These are phyloP conservation scores for Phyllosticta citriasiana DNA, from an alignment of 2,329 filamentous ascomycete species.

Conservation along the genomic window DNA sequence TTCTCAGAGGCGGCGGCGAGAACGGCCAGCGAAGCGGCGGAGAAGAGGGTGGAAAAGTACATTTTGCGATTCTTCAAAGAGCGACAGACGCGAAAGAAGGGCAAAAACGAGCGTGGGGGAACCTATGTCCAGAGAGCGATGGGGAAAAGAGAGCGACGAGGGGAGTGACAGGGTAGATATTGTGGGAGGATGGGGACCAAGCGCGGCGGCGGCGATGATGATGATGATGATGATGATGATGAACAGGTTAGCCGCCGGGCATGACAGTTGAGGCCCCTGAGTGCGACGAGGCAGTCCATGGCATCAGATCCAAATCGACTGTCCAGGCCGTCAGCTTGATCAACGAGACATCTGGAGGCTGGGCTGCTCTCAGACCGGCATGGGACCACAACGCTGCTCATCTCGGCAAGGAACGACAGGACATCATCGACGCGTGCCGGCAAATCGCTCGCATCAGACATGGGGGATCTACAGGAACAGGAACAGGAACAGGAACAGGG, in stretches of 20 bases:
- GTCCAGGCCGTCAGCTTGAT: too few species aligned
- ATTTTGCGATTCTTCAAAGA: not conserved
- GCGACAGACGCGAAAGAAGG: not conserved
- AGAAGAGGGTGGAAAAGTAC: not conserved
- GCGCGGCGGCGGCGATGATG: not conserved
- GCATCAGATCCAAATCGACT: too few species aligned
- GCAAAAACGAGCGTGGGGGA: not conserved
- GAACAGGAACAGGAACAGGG: too few species aligned
- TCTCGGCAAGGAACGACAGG: not conserved
- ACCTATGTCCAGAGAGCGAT: not conserved
- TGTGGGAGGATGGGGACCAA: not conserved
- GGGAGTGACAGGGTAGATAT: not conserved
- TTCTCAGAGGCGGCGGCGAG: conserved; percentile 19
- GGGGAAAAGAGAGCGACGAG: not conserved
- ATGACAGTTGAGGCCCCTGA: not conserved
- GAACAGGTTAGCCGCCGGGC: not conserved
- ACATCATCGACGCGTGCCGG: not conserved
- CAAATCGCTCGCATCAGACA: not conserved
- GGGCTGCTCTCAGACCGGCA: too few species aligned
- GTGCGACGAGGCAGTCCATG: not conserved
- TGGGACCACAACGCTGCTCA: not conserved
- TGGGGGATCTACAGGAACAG: not conserved
- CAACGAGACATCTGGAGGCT: too few species aligned
- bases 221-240: not conserved
- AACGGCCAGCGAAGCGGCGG: conserved; percentile 8